Evolutionary conservation across 345 rosid species (phyloP), one percentile per base, ranked within the genome.

Genomic region (Balakata baccata): DNA sequence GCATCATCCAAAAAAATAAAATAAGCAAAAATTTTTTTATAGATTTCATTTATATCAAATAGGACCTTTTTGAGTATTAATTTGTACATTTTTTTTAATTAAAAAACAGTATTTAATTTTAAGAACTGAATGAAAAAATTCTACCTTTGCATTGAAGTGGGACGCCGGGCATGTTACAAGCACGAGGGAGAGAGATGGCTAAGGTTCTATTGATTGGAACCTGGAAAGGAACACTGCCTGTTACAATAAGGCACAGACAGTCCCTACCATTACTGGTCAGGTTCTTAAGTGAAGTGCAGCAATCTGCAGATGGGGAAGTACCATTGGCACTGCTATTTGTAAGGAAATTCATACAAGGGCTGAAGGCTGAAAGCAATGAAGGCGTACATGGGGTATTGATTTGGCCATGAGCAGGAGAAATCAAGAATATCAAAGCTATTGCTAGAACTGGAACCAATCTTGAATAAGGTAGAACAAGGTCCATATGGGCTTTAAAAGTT

Each of bases 101-200:
- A 29, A 29, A 29, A 1, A 2, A 29, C 2, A 29, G 34, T 29
- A 1, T 29, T 29, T 29, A 29, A 29, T 29, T 29, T 29, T 29
- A 29, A 8, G 6, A 60, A 60, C 1, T 34, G 9, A 34, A 62
- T 23, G 50, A 5, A 54, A 59, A 62, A 9, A 6, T 57, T 37
- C 7, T 58, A 84, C 95, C 88, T 85, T 88, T 78, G 89, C 98
- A 92, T 60, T 90, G 92, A 74, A 94, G 71, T 16, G 98, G 92
- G 62, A 92, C 90, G 7, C 88, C 80, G 20, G 94, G 83, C 95
- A 88, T 88, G 85, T 89, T 92, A 72, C 98, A 92, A 51, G 95
- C 89, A 0, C 88, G 89, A 7, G 98, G 98, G 50, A 94, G 98
- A 57, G 91, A 84, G 71, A 94, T 76, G 39, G 96, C 97, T 18